Percentiles rank a stretch among this genome's conserved stretches.
These are phyloP conservation scores for Diplogelasinospora grovesii DNA, from an alignment of 495 filamentous ascomycete species.

Conservation along the genomic window DNA sequence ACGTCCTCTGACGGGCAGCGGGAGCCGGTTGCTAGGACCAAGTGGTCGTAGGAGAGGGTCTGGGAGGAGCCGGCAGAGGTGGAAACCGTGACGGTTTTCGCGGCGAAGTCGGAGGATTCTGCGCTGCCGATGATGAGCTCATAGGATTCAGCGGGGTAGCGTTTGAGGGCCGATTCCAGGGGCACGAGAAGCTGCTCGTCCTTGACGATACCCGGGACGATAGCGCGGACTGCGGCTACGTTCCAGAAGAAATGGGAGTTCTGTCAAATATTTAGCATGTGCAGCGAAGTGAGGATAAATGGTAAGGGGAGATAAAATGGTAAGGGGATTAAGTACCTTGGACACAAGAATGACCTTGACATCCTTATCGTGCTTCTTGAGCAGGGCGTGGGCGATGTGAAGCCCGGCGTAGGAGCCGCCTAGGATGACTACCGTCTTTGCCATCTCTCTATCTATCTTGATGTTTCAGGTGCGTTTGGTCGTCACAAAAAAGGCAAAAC, in stretches of 20 bases:
- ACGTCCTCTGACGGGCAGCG: conserved; percentile 48
- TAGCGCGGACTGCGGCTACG: conserved; percentile 47
- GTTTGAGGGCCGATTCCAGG: conserved; percentile 30
- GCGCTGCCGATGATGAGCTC: conserved; percentile 39
- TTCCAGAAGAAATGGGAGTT: conserved; percentile 54
- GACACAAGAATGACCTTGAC: conserved; percentile 42
- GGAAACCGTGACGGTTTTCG: conserved; percentile 53
- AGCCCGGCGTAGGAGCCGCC: conserved; percentile 50
- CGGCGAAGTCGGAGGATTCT: conserved; percentile 25
- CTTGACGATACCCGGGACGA: conserved; percentile 43
- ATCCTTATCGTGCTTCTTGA: conserved; percentile 39
- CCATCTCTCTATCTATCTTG: conserved; percentile 23
- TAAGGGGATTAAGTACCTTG: conserved; percentile 26
- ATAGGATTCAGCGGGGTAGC: conserved; percentile 31
- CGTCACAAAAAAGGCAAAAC: too few relatives aligned
- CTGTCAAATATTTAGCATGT: conserved; percentile 12
- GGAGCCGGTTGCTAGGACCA: conserved; percentile 87
- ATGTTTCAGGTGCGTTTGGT: too few relatives aligned
- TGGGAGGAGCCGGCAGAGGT: conserved; percentile 17
- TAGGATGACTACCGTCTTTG: conserved; percentile 45
- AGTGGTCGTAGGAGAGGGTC: conserved; percentile 61
- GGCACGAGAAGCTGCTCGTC: conserved; percentile 42
- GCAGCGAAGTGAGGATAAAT: conserved; percentile 25
- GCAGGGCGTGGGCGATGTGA: conserved; percentile 45
- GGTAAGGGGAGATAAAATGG: conserved; percentile 23